These are phyloP conservation scores for Clathrospora elynae DNA, from an alignment of 2,329 filamentous ascomycete species.

Conservation along the genomic window DNA sequence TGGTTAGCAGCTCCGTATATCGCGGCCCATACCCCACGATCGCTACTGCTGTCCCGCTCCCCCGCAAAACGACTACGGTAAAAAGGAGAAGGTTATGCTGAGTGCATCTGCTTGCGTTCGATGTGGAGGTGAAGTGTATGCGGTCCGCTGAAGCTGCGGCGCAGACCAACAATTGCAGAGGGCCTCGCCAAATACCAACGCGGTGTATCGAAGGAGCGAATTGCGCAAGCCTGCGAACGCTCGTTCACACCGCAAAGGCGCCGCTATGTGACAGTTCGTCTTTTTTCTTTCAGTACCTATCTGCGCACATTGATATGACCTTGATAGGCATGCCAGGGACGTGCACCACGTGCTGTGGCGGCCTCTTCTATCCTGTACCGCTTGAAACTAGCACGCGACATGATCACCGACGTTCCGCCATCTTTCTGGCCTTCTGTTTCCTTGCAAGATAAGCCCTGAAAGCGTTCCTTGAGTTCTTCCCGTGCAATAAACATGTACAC, in stretches of 20 bases:
- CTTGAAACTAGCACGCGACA: conserved; percentile 23
- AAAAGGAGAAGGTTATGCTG: conserved; percentile 12
- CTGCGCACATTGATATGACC: conserved; percentile 22
- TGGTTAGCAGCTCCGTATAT: conserved; percentile 9
- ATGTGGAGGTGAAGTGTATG: conserved; percentile 7
- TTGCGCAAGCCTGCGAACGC: conserved; percentile 16
- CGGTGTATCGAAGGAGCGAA: conserved; percentile 6
- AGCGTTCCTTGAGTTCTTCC: conserved; percentile 1
- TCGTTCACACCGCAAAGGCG: conserved; percentile 21
- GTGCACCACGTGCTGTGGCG: conserved; percentile 32
- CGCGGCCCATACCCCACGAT: conserved; percentile 29
- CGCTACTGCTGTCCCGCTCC: conserved; percentile 15
- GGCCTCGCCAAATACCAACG: conserved; percentile 10
- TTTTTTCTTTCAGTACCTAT: conserved; percentile 17
- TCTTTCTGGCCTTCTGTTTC: neutral
- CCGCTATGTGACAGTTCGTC: conserved; percentile 19
- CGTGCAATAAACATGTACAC: conserved; percentile 1
- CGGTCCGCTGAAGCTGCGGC: conserved; percentile 14
- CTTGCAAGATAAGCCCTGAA: neutral
- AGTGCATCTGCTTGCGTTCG: conserved; percentile 1
- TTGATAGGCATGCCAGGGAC: conserved; percentile 11
- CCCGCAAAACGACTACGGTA: conserved; percentile 19
- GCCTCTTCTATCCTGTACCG: conserved; percentile 13
- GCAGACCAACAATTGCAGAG: conserved; percentile 4
- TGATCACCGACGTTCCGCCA: conserved; percentile 4